A percentile compares a stretch with the other conserved stretches of the same genome.
phyloP scores from a whole-genome alignment of 1,139 yeast genomes.

The Sugiyamaella neomexicana region DNA sequence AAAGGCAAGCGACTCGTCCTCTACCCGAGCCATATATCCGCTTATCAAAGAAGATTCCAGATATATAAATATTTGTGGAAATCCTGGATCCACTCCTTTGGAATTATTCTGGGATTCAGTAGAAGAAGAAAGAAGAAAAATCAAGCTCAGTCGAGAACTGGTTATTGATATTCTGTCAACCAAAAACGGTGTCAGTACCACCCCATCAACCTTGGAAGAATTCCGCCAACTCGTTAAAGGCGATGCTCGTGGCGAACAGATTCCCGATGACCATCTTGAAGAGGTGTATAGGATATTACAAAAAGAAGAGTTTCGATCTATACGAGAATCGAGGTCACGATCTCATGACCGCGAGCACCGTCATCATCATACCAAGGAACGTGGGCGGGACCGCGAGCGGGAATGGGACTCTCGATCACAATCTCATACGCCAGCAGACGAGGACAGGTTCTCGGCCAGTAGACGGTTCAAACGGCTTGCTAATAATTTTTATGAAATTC shows the following conservation, averaged over 20 bases:
- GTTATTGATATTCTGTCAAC: constrained; percentile 54
- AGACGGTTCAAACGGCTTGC: constrained; percentile 42
- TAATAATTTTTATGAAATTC: constrained; percentile 42
- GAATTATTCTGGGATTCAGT: constrained; percentile 78
- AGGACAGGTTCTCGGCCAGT: constrained; percentile 40
- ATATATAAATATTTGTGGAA: constrained; percentile 66
- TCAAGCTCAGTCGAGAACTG: constrained; percentile 61
- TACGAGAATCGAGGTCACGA: not conserved
- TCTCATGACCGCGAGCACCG: constrained; percentile 18
- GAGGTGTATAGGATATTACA: constrained; percentile 25
- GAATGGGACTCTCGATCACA: not conserved
- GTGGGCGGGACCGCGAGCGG: constrained; percentile 12
- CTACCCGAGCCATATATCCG: constrained; percentile 42
- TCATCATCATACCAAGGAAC: constrained; percentile 26
- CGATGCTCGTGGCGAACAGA: constrained; percentile 25
- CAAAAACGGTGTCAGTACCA: constrained; percentile 15
- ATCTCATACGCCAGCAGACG: constrained; percentile 27
- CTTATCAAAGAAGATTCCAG: constrained; percentile 56
- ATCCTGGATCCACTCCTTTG: constrained; percentile 76
- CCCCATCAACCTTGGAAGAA: constrained; percentile 26
- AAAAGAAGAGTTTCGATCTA: constrained; percentile 2
- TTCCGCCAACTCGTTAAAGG: constrained; percentile 30
- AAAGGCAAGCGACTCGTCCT: not conserved
- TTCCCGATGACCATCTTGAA: constrained; percentile 18
- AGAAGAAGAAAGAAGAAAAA: constrained; percentile 58